Percentiles rank a stretch among this genome's conserved stretches.
Evolutionary conservation across 2,329 filamentous ascomycete species (phyloP).

Genomic region (Reticulascus tulasneorum): DNA sequence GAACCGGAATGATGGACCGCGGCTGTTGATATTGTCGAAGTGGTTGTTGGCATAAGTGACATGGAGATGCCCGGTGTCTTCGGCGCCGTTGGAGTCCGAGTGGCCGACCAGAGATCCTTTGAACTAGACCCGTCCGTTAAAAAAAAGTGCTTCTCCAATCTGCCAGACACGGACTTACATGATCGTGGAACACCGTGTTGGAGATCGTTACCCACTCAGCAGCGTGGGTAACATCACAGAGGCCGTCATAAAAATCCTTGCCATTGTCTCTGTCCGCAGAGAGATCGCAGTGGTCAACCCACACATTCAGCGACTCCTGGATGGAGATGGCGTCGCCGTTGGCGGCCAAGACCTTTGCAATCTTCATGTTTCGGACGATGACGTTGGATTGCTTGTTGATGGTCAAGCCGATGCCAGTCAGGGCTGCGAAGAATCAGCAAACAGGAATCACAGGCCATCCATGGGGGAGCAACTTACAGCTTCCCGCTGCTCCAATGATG

Average conservation of each 20-base stretch:
- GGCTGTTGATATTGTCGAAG: conserved; percentile 61
- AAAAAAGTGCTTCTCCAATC: background rate
- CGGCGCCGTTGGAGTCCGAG: conserved; percentile 51
- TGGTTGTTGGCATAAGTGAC: conserved; percentile 66
- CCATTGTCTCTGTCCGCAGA: conserved; percentile 54
- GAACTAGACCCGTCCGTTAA: conserved; percentile 45
- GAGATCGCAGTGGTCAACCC: conserved; percentile 66
- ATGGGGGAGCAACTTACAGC: conserved; percentile 18
- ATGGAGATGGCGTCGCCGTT: conserved; percentile 59
- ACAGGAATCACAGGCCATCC: too few species aligned
- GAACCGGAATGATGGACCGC: conserved; percentile 60
- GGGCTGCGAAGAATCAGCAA: conserved; percentile 25
- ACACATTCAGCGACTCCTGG: conserved; percentile 54
- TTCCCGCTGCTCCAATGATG: conserved; percentile 35
- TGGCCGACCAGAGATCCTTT: conserved; percentile 59
- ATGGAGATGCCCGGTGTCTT: conserved; percentile 59
- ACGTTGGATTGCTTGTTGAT: conserved; percentile 53
- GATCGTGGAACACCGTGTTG: conserved; percentile 34
- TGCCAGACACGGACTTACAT: too few species aligned
- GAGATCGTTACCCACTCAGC: conserved; percentile 55
- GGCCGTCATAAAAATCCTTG: conserved; percentile 69
- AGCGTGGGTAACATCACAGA: conserved; percentile 60
- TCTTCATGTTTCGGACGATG: conserved; percentile 59
- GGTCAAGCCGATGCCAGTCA: conserved; percentile 46
- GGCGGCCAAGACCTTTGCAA: conserved; percentile 50